Evolutionary conservation across 2,329 filamentous ascomycete genomes (phyloP).

Genomic region (Cercospora sp.): DNA sequence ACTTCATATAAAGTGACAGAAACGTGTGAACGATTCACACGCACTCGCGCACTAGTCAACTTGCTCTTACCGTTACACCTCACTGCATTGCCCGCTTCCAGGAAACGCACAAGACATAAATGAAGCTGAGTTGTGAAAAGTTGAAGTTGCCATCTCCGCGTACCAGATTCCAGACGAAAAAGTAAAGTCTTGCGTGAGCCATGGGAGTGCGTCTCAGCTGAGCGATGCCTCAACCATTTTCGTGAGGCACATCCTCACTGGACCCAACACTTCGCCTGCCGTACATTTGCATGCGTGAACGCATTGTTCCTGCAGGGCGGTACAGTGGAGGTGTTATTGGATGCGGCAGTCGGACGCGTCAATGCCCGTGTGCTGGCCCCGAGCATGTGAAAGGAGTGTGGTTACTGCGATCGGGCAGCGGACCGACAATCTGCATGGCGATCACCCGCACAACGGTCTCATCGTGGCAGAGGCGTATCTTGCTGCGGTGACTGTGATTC

Average conservation of each 20-base stretch:
- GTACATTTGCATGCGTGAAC: not conserved
- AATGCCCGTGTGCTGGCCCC: not conserved
- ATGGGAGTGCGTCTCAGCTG: not conserved
- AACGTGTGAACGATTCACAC: not conserved
- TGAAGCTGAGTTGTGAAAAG: not conserved
- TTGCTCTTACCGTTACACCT: not conserved
- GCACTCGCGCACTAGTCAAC: not conserved
- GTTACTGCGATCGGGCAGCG: not conserved
- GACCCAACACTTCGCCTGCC: not conserved
- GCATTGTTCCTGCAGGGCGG: slow-evolving; percentile 1
- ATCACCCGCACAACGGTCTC: not conserved
- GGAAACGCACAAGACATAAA: not conserved
- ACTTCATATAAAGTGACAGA: not conserved
- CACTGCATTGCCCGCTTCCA: not conserved
- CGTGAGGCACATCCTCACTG: not conserved
- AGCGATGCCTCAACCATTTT: not conserved
- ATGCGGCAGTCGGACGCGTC: not conserved
- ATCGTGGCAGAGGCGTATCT: not conserved
- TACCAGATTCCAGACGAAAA: not conserved
- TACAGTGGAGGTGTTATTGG: not conserved
- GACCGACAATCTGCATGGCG: not conserved
- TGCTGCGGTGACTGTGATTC: not conserved
- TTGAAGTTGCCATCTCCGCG: not conserved
- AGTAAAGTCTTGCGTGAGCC: not conserved
- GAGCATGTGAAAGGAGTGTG: slow-evolving; percentile 9